phyloP scores from a whole-genome alignment of 2,329 filamentous ascomycete genomes.

The Cladosporium sp. region DNA sequence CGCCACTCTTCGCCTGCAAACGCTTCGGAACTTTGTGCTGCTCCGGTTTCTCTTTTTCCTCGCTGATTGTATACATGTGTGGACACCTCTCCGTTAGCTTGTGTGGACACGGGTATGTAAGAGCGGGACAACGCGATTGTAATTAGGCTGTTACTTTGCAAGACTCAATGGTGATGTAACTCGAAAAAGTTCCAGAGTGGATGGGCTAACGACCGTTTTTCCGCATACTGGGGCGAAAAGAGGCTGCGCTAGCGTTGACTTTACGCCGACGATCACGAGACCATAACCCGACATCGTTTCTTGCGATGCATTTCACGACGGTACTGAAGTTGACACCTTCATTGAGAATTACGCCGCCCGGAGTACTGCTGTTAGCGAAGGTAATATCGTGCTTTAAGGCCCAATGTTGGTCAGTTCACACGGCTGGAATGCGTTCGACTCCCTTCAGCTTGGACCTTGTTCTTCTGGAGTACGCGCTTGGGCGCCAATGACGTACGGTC shows the following conservation, averaged over 20 bases:
- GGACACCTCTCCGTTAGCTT: background rate
- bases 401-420: background rate
- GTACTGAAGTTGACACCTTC: background rate
- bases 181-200: constrained; percentile 11
- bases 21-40: constrained; percentile 16
- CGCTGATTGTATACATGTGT: constrained; percentile 18
- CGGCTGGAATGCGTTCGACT: background rate
- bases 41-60: constrained; percentile 7
- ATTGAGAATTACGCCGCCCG: background rate
- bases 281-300: background rate
- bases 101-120: background rate
- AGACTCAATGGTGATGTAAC: constrained; percentile 12
- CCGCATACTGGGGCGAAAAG: constrained; percentile 3
- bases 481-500: background rate
- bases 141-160: background rate
- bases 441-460: background rate
- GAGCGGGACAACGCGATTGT: background rate
- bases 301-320: background rate
- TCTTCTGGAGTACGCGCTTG: background rate
- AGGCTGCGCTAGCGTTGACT: background rate
- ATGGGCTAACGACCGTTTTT: constrained; percentile 1
- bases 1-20: constrained; percentile 7
- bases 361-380: background rate
- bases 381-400: background rate
- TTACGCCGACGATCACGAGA: background rate